Conservation (phyloP, 371 early-diverging fungal species). For the Haplosporangium sp. region DNA sequence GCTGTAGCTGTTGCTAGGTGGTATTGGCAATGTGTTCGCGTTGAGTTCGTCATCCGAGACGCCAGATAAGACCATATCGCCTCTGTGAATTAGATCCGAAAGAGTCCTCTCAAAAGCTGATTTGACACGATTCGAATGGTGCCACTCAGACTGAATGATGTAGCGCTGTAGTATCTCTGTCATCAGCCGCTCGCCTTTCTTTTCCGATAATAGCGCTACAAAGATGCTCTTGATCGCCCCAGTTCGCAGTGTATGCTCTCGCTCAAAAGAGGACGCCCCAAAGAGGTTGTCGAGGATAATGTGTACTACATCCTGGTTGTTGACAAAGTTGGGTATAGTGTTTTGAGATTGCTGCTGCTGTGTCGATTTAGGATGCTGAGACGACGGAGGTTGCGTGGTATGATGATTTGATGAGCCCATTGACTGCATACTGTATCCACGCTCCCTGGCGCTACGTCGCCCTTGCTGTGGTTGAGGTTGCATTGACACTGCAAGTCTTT, state of each 20-base stretch:
- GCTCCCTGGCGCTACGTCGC: slow-evolving; percentile 30
- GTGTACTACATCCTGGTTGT: slow-evolving; percentile 50
- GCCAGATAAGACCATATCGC: slow-evolving; percentile 41
- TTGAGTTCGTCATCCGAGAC: slow-evolving; percentile 52
- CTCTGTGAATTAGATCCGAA: slow-evolving; percentile 50
- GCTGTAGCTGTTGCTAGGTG: slow-evolving; percentile 4
- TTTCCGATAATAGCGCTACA: slow-evolving; percentile 47
- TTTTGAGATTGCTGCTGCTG: slow-evolving; percentile 11
- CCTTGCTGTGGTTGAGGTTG: slow-evolving; percentile 14
- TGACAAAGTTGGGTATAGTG: slow-evolving; percentile 42
- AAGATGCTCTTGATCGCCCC: slow-evolving; percentile 33
- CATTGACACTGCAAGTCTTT: slow-evolving; percentile 12
- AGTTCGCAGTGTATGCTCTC: slow-evolving; percentile 33
- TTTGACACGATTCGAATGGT: slow-evolving; percentile 39
- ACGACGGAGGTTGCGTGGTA: slow-evolving; percentile 17
- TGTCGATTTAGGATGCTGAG: slow-evolving; percentile 11
- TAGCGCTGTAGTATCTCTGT: slow-evolving; percentile 56
- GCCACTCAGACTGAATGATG: slow-evolving; percentile 54
- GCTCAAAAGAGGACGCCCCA: slow-evolving; percentile 43
- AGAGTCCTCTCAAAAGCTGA: slow-evolving; percentile 48
- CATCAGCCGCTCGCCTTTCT: slow-evolving; percentile 57
- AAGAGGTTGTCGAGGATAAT: slow-evolving; percentile 50
- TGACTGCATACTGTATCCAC: slow-evolving; percentile 22
- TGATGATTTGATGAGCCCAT: slow-evolving; percentile 3
- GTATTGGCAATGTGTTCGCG: slow-evolving; percentile 21